Base-by-base conservation (phyloP, 495 filamentous ascomycete genomes). In the Podospora sp. region DNA sequence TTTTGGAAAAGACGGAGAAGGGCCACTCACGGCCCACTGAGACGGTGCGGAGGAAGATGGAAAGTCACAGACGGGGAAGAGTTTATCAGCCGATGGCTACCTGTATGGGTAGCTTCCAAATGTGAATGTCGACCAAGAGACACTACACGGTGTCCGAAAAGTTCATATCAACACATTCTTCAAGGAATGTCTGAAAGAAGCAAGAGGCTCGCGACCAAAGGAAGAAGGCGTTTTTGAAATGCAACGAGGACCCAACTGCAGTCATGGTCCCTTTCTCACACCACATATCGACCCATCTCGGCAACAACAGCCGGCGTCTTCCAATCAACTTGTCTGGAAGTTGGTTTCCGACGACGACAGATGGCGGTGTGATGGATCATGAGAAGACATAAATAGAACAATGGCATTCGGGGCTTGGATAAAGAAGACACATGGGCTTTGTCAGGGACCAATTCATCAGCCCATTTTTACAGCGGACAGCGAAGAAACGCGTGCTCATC, bases 11-110 rank as follows among this genome's bases (percentile, higher is more conserved):
- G 62, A 83, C 82, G 7, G 82, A 84, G 50, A 72, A 68, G 25
- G 75, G 79, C 24, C 77, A 84, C 63, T 81, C 78, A 16, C 78
- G 82, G 59, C 82, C 82, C 14, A 84, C 82, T 20, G 71, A 74
- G 24, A 69, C 71, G 7, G 79, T 81, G 50, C 78, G 76, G 46
- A 69, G 73, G 22, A 76, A 80, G 52, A 72, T 81, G 68, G 77
- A 69, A 67, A 75, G 40, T 16, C n/a, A 2, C 26, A 1, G 50
- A n/a, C 21, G 59, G 6, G 4, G 9, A 22, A 4, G 14, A 61
- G 14, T 18, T 6, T 1, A 22, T 18, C 9, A 14, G 21, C 29
- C 29, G 29, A 33, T 8, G 8, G 29, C 29, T 4, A 33, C 4
- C 29, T 8, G 29, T 33, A 4, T 3, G 8, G 8, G 29, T 8